Evolutionary conservation across 2,329 filamentous ascomycete genomes (phyloP).

Genomic region (Triangularia verruculosa): DNA sequence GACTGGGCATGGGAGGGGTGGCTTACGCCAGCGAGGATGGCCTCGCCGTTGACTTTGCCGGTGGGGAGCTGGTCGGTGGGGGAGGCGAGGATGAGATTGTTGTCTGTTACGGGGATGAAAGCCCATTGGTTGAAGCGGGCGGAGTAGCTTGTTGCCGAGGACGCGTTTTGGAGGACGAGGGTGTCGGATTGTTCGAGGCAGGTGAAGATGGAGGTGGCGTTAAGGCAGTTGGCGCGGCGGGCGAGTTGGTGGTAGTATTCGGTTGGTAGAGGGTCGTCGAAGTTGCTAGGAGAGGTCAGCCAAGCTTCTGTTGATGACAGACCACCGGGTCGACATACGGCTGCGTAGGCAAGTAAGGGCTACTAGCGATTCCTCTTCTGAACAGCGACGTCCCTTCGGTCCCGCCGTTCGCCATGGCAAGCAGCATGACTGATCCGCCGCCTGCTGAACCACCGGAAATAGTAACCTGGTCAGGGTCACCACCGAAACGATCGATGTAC

Average conservation of each 20-base stretch:
- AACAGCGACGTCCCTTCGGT: constrained; percentile 46
- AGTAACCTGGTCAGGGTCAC: constrained; percentile 20
- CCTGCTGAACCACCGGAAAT: constrained; percentile 17
- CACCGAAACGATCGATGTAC: constrained; percentile 44
- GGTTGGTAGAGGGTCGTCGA: constrained; percentile 55
- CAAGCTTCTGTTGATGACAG: not conserved
- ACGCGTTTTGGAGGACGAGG: constrained; percentile 27
- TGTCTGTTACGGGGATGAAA: constrained; percentile 38
- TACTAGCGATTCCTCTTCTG: constrained; percentile 29
- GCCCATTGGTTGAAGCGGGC: constrained; percentile 33
- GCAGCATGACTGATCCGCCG: constrained; percentile 32
- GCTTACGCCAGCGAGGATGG: constrained; percentile 31
- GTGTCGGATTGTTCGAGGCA: constrained; percentile 35
- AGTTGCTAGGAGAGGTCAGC: constrained; percentile 28
- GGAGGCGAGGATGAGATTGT: constrained; percentile 29
- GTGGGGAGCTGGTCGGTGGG: constrained; percentile 30
- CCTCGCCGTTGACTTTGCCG: constrained; percentile 32
- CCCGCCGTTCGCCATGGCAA: constrained; percentile 47
- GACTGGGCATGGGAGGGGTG: not conserved
- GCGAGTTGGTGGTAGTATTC: constrained; percentile 30
- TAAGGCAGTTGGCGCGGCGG: constrained; percentile 10
- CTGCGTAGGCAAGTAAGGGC: not conserved
- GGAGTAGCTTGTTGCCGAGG: constrained; percentile 3
- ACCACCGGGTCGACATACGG: not conserved
- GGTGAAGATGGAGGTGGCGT: constrained; percentile 32